Evolutionary conservation across 495 filamentous ascomycete genomes (phyloP), one percentile per base, ranked within the genome.

Genomic region (Neurospora tetrasperma): DNA sequence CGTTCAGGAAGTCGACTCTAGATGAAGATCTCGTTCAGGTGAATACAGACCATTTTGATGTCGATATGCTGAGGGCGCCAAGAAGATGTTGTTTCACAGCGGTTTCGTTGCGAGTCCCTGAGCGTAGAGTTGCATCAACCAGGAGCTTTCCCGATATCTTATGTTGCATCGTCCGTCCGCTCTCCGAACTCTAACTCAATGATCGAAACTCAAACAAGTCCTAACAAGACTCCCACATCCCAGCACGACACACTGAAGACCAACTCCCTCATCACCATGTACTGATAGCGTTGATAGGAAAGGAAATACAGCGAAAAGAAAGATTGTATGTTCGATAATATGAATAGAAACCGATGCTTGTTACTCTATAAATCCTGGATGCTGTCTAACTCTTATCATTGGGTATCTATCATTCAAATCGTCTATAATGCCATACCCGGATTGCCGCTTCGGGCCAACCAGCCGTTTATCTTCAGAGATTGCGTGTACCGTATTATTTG

Each of bases 401-500:
- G 9, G 42, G 12, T 35, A 31, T 18, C 54, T 35, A 66, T 9
- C 66, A 12, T n/a, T 27, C 41, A 6, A 39, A 68, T 16, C 41
- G 69, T 43, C 10, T 71, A 35, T 71, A 18, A 12, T 39, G 14
- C 27, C 27, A 9, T 20, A 54, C 18, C 9, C 11, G 48, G 11
- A 59, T 9, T 14, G 54, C 16, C 16, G 23, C 14, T 9, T 23
- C 14, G 35, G 5, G 23, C 14, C 54, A 35, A 66, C 2, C 54
- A 9, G 54, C 27, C 54, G 27, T 59, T 8, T 4, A 18, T 62
- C 27, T 18, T 62, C 20, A 2, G 3, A 18, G 12, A 62, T 35
- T 18, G 12, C 27, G 14, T 40, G 4, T 27, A 20, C 46, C 12
- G 27, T 70, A 71, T 78, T 54, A 79, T 35, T 54, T 77, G 12